Conservation (phyloP, 2,329 filamentous ascomycete species). For the Chrysoporthe deuterocubensis region DNA sequence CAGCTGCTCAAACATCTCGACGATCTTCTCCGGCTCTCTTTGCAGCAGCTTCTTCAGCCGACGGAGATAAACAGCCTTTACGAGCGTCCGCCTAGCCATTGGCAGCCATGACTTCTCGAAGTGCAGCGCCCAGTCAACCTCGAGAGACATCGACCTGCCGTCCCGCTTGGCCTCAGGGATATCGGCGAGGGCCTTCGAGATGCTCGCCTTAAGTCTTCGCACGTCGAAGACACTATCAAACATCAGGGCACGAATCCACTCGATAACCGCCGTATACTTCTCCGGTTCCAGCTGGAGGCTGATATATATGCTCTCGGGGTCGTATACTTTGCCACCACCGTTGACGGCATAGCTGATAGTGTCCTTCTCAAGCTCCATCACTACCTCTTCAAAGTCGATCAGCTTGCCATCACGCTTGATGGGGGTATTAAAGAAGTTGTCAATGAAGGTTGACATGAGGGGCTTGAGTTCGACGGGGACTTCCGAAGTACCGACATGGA, state of each 20-base stretch:
- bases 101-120: slow-evolving; percentile 75
- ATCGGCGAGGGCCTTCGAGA: slow-evolving; percentile 86
- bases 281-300: slow-evolving; percentile 85
- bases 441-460: slow-evolving; percentile 79
- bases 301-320: slow-evolving; percentile 80
- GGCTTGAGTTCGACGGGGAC: slow-evolving; percentile 85
- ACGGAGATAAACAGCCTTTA: slow-evolving; percentile 86
- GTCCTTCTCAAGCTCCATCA: slow-evolving; percentile 87
- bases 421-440: slow-evolving; percentile 94
- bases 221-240: slow-evolving; percentile 89
- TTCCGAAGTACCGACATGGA: slow-evolving; percentile 78
- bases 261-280: slow-evolving; percentile 81
- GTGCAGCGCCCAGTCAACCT: slow-evolving; percentile 78
- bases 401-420: slow-evolving; percentile 75
- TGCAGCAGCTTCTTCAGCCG: slow-evolving; percentile 80
- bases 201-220: slow-evolving; percentile 61
- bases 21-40: slow-evolving; percentile 73
- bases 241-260: slow-evolving; percentile 84
- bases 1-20: slow-evolving; percentile 78
- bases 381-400: slow-evolving; percentile 88
- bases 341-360: slow-evolving; percentile 83
- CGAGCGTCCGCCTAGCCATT: slow-evolving; percentile 79
- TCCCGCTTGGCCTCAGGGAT: slow-evolving; percentile 91
- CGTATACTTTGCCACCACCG: slow-evolving; percentile 69
- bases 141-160: slow-evolving; percentile 69